Base-by-base conservation (phyloP, 129 eudicot species). In the Ambrosia artemisiifolia region DNA sequence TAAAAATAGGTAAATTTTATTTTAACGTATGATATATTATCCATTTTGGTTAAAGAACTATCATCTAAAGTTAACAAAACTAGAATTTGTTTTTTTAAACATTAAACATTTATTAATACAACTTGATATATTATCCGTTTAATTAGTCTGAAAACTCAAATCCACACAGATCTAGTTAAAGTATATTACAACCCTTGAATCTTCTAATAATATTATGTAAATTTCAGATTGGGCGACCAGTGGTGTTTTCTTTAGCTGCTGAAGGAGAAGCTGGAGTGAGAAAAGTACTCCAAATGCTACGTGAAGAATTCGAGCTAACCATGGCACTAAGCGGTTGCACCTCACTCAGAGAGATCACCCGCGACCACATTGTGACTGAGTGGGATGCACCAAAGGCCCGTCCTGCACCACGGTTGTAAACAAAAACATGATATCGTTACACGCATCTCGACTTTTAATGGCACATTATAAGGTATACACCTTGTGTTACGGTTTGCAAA, bases 211-310 rank as follows among this genome's bases (percentile, higher is more conserved):
- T 16, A 8, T 44, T 12, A 11, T 13, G 59, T 57, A 36, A 51
- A 57, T 73, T 66, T 60, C 70, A 85, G 89, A 88, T 91, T 69
- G 97, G 97, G 28, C 84, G 97, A 70, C 97, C 97, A 1, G 92
- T 91, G 55, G 90, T 91, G 64, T 91, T 84, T 59, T 82, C 93
- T 0, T 86, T 94, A 90, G 98, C 98, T 18, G 97, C 95, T 66
- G 92, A 94, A 53, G 98, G 97, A 75, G 98, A 94, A 80, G 86
- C 89, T 3, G 98, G 98, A 18, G 96, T 94, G n/a, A 87, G 75
- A 68, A 90, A 90, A 76, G 96, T 90, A 69, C 96, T 94, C 13
- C 84, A 90, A 65, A 94, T 94, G 96, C 46, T 94, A 64, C 90
- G 91, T 2, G 96, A 90, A 3, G 98, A 93, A 79, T 90, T 93